Conservation (phyloP, 306 rosid genomes). For the Urtica urens region DNA sequence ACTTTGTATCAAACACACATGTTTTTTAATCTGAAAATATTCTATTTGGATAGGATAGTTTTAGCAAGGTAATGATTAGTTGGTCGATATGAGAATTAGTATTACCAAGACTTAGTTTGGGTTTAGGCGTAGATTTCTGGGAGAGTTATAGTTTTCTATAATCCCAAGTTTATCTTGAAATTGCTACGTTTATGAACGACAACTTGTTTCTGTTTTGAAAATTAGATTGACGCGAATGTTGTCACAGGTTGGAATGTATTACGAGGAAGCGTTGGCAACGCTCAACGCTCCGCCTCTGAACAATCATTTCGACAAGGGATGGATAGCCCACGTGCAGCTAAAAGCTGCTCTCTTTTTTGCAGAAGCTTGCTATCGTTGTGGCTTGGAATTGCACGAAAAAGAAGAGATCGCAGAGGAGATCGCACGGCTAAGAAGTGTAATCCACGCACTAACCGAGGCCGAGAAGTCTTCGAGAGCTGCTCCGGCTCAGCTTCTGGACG, state of each 20-base stretch:
- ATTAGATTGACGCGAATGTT: constrained; percentile 15
- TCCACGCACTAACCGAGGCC: constrained; percentile 45
- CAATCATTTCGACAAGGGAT: constrained; percentile 78
- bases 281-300: constrained; percentile 58
- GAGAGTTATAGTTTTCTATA: too few relatives aligned
- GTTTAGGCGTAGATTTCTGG: too few relatives aligned
- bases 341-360: constrained; percentile 71
- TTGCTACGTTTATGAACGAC: too few relatives aligned
- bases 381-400: constrained; percentile 84
- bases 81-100: too few relatives aligned
- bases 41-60: too few relatives aligned
- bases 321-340: constrained; percentile 87
- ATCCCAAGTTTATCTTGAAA: too few relatives aligned
- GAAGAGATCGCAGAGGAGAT: constrained; percentile 94
- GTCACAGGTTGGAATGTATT: constrained; percentile 78
- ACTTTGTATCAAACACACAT: too few relatives aligned
- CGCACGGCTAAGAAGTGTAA: constrained; percentile 59
- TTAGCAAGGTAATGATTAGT: too few relatives aligned
- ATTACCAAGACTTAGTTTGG: too few relatives aligned
- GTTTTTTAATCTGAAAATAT: too few relatives aligned
- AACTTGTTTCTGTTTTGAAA: too few relatives aligned
- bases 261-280: constrained; percentile 87
- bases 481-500: constrained; percentile 75
- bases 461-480: constrained; percentile 78
- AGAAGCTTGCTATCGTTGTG: constrained; percentile 79